These are phyloP conservation scores for Solanum sitiens DNA, from an alignment of 257 asterid species.

Conservation along the genomic window DNA sequence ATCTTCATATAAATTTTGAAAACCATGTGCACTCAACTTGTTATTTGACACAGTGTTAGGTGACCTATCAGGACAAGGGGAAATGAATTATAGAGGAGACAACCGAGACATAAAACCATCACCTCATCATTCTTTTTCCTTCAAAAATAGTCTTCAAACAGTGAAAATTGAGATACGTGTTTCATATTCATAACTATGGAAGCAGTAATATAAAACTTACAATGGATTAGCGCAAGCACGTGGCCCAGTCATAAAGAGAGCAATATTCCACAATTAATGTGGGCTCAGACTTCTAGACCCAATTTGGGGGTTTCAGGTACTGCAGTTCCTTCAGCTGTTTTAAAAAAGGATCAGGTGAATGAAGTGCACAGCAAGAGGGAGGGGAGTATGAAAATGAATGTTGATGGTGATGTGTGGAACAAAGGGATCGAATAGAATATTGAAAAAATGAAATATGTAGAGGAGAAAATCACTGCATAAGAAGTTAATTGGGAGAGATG, in stretches of 20 bases:
- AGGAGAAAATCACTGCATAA: background rate
- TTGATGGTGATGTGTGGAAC: background rate
- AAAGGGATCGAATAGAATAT: background rate
- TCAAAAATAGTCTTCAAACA: background rate
- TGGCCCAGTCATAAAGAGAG: background rate
- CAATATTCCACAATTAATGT: background rate
- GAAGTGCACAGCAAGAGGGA: background rate
- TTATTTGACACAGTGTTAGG: background rate
- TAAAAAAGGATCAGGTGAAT: background rate
- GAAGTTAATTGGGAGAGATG: background rate
- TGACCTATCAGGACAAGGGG: background rate
- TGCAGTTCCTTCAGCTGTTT: background rate
- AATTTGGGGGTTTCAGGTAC: background rate
- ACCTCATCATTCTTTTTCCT: background rate
- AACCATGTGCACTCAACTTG: background rate
- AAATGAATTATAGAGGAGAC: background rate
- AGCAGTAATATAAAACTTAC: background rate
- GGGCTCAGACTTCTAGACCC: background rate
- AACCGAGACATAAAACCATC: background rate
- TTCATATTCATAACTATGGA: background rate
- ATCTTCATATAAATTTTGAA: background rate
- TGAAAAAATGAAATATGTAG: background rate
- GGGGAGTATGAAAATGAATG: background rate
- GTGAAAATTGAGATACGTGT: background rate
- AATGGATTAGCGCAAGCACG: background rate